These are phyloP conservation scores for Sanghuangporus weigelae DNA, from an alignment of 1,284 basidiomycete species.

Conservation along the genomic window DNA sequence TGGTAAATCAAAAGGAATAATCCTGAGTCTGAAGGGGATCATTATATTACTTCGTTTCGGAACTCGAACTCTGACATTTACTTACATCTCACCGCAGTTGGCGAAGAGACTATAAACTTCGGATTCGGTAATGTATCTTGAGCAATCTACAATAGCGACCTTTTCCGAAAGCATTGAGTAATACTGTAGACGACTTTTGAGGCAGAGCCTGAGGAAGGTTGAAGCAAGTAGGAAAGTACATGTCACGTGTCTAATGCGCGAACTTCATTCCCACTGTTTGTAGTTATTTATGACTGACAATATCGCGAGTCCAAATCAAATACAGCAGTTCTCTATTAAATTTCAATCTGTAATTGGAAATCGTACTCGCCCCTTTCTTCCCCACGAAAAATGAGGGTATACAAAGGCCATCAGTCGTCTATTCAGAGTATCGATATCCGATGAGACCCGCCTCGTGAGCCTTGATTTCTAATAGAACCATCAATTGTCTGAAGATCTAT, in stretches of 20 bases:
- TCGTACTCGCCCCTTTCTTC: neutral
- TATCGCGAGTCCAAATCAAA: too few species aligned
- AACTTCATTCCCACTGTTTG: too few species aligned
- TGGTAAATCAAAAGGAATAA: neutral
- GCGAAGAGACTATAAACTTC: neutral
- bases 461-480: constrained; percentile 10
- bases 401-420: neutral
- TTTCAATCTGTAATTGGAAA: too few species aligned
- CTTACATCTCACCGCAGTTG: constrained; percentile 10
- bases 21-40: neutral
- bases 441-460: constrained; percentile 9
- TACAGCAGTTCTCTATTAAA: too few species aligned
- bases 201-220: neutral
- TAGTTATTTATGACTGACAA: too few species aligned
- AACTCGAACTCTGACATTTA: neutral
- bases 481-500: neutral
- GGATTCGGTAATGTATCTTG: neutral
- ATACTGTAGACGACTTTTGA: neutral
- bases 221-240: too few species aligned
- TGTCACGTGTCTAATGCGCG: too few species aligned
- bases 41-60: neutral
- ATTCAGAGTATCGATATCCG: neutral
- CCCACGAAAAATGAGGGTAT: neutral
- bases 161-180: neutral
- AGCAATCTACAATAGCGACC: constrained; percentile 1